Conservation (phyloP, 2,329 filamentous ascomycete species). For the Hortaea sp. region DNA sequence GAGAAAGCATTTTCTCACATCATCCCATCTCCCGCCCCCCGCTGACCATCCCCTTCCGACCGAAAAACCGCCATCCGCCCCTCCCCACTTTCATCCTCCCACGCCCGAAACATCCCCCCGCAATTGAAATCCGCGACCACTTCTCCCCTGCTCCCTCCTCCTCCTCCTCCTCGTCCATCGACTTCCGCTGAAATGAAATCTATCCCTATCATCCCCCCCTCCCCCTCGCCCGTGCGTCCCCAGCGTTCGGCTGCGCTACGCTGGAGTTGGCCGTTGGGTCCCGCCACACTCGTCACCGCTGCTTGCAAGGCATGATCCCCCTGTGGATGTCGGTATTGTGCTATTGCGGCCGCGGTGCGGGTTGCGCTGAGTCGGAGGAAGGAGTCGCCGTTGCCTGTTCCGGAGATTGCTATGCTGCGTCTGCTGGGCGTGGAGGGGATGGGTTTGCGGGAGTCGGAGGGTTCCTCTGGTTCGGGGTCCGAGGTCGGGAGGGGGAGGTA, state of each 20-base stretch:
- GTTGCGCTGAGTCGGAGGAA: constrained; percentile 65
- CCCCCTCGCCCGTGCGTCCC: constrained; percentile 64
- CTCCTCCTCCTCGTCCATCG: too few species aligned
- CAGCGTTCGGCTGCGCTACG: constrained; percentile 64
- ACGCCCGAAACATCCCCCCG: constrained; percentile 78
- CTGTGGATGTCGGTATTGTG: constrained; percentile 49
- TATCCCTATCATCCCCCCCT: constrained; percentile 79
- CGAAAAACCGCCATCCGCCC: constrained; percentile 51
- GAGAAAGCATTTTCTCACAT: too few species aligned
- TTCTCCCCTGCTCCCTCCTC: too few species aligned
- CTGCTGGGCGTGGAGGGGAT: constrained; percentile 1
- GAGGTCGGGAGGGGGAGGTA: constrained; percentile 10
- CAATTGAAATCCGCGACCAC: constrained; percentile 76
- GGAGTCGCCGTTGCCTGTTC: constrained; percentile 81
- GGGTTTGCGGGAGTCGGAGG: background rate
- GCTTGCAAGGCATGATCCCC: too few species aligned
- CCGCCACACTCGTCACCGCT: constrained; percentile 57
- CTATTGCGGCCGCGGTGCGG: constrained; percentile 63
- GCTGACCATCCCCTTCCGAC: constrained; percentile 20
- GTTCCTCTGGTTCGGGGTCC: background rate
- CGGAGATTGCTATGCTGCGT: constrained; percentile 44
- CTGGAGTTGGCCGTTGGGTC: constrained; percentile 62
- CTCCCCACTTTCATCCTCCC: constrained; percentile 53
- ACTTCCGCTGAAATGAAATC: constrained; percentile 43
- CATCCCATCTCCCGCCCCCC: too few species aligned